Base-by-base conservation (phyloP, 768 basidiomycete genomes). In the Neoboletus brunneissimus region DNA sequence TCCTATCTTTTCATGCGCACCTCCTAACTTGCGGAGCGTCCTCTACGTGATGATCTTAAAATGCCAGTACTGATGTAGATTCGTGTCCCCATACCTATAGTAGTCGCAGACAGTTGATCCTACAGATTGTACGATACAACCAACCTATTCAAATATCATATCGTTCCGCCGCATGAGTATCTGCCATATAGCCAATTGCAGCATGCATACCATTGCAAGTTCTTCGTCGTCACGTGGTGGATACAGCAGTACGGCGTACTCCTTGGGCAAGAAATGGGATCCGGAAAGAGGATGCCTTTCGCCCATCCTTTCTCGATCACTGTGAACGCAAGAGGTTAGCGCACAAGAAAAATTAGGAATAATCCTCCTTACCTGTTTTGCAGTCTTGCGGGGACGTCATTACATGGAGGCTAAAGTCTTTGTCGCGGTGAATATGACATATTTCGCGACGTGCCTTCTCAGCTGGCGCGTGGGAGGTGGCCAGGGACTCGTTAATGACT, bases 261-360 rank as follows among this genome's bases (percentile, higher is more conserved):
- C 51, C 23, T 44, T 53, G 29, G 50, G 56, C 23, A 59, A 22
- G 40, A 47, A 47, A 7, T 18, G 25, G 13, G 42, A 44, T 18
- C 54, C 34, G 16, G 54, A 23, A 22, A 46, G 37, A 23, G 45
- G 49, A 38, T 51, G 45, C 10, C 56, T 51, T 44, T 48, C 57
- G 7, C 48, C 48, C 38, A 51, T 9, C 48, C 54, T n/a, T 58
- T 41, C 32, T 51, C 32, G 44, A 58, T 58, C 40, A 58, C 50
- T 51, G 22, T n/a, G 7, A 35, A 18, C n/a, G 20, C 31, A 10
- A 37, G 20, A 11, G 20, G 9, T 54, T 35, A 18, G 41, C 5
- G 8, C 41, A 54, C 18, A 2, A 6, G 27, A 0, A 42, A n/a
- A 25, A 16, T 11, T 20, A 2, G 13, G 27, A 0, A 42, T 20